Percentiles rank a stretch among this genome's conserved stretches.
Evolutionary conservation across 257 asterid species (phyloP).

Genomic region (Voacanga thouarsii): DNA sequence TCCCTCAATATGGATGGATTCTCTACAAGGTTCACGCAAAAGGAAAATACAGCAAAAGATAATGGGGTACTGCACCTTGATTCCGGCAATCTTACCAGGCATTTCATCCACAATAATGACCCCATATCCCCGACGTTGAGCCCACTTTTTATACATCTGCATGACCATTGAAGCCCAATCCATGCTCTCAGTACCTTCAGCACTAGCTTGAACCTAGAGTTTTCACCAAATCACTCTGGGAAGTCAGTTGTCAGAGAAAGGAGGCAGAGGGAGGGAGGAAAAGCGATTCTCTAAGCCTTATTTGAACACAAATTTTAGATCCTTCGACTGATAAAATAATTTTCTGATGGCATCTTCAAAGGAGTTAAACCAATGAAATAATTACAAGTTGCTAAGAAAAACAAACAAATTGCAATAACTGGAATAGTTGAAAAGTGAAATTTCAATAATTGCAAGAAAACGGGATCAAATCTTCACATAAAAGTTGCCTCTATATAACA

Average conservation of each 20-base stretch:
- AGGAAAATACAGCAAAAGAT: conserved; percentile 1
- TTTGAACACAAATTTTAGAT: not conserved
- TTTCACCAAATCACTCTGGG: not conserved
- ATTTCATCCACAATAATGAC: conserved; percentile 86
- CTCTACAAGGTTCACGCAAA: not conserved
- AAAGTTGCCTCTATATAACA: conserved; percentile 79
- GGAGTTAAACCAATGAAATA: not conserved
- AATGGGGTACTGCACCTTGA: conserved; percentile 59
- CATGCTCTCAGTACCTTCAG: conserved; percentile 99
- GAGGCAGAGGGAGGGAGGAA: not conserved
- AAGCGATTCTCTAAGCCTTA: not conserved
- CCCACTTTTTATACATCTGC: conserved; percentile 96
- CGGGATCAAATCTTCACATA: not conserved
- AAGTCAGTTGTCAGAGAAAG: not conserved
- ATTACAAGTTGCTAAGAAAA: not conserved
- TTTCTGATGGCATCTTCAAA: not conserved
- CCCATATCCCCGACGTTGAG: conserved; percentile 68
- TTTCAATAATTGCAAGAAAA: not conserved
- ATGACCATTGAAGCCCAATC: conserved; percentile 98
- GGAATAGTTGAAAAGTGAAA: not conserved
- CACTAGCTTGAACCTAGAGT: conserved; percentile 92
- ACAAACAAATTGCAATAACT: not conserved
- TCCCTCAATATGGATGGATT: not conserved
- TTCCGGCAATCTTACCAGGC: conserved; percentile 95
- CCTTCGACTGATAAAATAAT: not conserved